Conservation (phyloP, 2,329 filamentous ascomycete species). For the Fusarium sp. region DNA sequence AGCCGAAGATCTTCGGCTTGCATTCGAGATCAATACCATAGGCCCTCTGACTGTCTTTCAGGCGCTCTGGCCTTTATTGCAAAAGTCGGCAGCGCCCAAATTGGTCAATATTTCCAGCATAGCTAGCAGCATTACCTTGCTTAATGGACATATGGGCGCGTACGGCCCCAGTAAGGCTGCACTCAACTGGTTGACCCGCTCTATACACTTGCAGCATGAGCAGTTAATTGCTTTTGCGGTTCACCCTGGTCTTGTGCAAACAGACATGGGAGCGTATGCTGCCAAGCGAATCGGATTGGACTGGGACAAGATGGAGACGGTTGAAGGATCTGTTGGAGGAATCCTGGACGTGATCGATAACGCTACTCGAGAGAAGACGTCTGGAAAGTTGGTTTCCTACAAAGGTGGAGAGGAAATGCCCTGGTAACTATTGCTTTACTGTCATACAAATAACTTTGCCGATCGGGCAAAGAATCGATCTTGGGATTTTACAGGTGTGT, state of each 20-base stretch:
- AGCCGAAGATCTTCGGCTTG: conserved; percentile 50
- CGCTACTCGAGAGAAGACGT: conserved; percentile 46
- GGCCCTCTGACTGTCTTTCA: conserved; percentile 48
- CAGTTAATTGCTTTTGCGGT: conserved; percentile 45
- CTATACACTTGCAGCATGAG: conserved; percentile 44
- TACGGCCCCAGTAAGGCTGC: conserved; percentile 51
- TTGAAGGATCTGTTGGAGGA: conserved; percentile 47
- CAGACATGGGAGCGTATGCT: conserved; percentile 44
- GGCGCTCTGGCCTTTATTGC: conserved; percentile 49
- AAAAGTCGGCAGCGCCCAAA: conserved; percentile 43
- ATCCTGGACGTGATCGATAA: conserved; percentile 50
- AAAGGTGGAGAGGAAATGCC: conserved; percentile 43
- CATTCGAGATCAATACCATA: conserved; percentile 57
- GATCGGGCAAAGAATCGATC: too few relatives aligned
- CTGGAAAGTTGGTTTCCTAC: conserved; percentile 49
- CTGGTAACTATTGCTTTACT: conserved; percentile 33
- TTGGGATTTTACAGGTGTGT: too few relatives aligned
- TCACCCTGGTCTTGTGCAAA: conserved; percentile 53
- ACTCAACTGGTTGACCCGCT: conserved; percentile 47
- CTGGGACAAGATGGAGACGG: conserved; percentile 38
- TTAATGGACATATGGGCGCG: conserved; percentile 42
- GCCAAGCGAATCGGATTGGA: conserved; percentile 47
- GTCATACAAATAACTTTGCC: too few relatives aligned
- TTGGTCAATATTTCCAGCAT: conserved; percentile 51
- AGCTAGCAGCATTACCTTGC: conserved; percentile 49